Percentiles rank a stretch among this genome's conserved stretches.
phyloP scores from a whole-genome alignment of 306 rosid genomes.

The Dryas drummondii region DNA sequence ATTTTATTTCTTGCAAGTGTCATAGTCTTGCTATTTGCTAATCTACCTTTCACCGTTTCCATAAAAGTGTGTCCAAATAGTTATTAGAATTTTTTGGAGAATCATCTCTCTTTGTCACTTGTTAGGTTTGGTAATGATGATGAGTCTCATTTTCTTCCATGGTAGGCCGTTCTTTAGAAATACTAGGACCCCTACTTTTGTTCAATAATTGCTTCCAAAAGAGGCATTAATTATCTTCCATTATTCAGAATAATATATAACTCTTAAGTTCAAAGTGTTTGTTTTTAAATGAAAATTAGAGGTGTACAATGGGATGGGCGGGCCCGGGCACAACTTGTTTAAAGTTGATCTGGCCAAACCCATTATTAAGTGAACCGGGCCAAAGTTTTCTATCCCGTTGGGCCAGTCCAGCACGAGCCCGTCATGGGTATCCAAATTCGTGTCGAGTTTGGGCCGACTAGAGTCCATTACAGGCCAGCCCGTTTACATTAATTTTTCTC shows the following conservation, averaged over 20 bases:
- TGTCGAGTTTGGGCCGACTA: too few relatives aligned
- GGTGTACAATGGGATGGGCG: too few relatives aligned
- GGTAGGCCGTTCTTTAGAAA: slow-evolving; percentile 24
- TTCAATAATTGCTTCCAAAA: slow-evolving; percentile 38
- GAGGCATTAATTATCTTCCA: slow-evolving; percentile 24
- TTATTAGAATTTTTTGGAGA: slow-evolving; percentile 30
- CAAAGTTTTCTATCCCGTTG: too few relatives aligned
- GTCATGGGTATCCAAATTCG: too few relatives aligned
- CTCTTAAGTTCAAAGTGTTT: too few relatives aligned
- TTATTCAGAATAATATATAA: neutral
- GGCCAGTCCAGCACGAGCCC: too few relatives aligned
- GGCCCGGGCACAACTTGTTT: too few relatives aligned
- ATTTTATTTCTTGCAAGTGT: neutral
- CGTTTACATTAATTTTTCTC: too few relatives aligned
- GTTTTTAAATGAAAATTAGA: neutral
- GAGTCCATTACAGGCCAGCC: too few relatives aligned
- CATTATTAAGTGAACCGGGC: too few relatives aligned
- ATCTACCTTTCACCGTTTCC: slow-evolving; percentile 1
- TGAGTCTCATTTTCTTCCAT: slow-evolving; percentile 33
- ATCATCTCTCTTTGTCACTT: slow-evolving; percentile 12
- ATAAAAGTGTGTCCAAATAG: slow-evolving; percentile 12
- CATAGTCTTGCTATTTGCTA: neutral
- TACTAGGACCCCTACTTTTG: slow-evolving; percentile 32
- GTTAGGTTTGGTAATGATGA: slow-evolving; percentile 37
- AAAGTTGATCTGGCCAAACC: too few relatives aligned